Base-by-base conservation (phyloP, 345 rosid genomes). In the Kernera saxatilis region DNA sequence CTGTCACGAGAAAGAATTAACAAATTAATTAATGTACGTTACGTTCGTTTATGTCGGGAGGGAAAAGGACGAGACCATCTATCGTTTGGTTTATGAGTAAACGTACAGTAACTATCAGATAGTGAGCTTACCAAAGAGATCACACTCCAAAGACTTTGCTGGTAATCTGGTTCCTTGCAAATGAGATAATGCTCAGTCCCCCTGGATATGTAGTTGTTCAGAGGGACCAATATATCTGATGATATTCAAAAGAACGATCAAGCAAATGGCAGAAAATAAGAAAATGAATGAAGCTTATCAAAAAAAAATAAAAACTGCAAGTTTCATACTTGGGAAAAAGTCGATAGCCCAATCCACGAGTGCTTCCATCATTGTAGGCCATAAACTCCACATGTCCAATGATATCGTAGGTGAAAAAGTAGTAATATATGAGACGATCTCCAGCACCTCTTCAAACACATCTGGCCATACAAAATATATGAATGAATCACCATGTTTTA, bases 401-500 rank as follows among this genome's bases (percentile, higher is more conserved):
- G 99, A 88, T 84, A 95, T 90, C 1, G 92, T 85, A 12, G 99
- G 99, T 55, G 98, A 87, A 76, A 86, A 95, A 46, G 91, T 89
- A 65, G 99, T 91, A 92, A 95, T 88, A 67, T 86, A 88, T 41
- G 98, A 92, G 37, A 92, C 92, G 72, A 95, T 92, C 82, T 95
- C 99, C 89, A 92, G 73, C 72, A 95, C 93, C 86, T 95, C 99
- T 85, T 95, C 99, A 79, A 87, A 92, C 67, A 95, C 97, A 89
- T 95, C 99, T 94, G 90, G 29, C 36, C 58, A 75, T 18, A 18
- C 18, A 63, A 46, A 69, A 36, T 6, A 61, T 29, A 44, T n/a
- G 30, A 48, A 45, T 18, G 14, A 52, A 60, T 62, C 43, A 49
- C 36, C 40, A 40, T 70, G 64, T 22, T 49, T 49, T 43, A 21